Base-by-base conservation (phyloP, 441 rosid genomes). In the Flueggea neowawraea region DNA sequence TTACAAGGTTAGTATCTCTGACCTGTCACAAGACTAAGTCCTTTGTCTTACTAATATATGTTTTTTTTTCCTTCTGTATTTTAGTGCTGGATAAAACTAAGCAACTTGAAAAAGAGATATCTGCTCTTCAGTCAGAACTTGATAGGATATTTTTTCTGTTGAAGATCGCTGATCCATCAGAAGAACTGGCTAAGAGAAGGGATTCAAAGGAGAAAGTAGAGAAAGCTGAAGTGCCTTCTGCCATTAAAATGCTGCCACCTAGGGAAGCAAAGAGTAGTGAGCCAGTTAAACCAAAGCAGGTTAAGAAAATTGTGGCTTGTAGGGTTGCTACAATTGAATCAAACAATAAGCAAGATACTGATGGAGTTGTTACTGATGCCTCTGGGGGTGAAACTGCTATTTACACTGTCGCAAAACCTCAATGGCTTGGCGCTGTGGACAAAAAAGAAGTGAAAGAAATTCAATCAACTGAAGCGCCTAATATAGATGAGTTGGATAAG, bases 341-440 rank as follows among this genome's bases (percentile, higher is more conserved):
- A 39, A 61, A 57, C 50, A 60, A 55, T 58, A 67, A 73, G 59
- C 67, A 76, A 12, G 85, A 80, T 77, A 76, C 55, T 67, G 81
- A 73, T 52, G 62, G 78, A 73, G 64, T 58, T 54, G 57, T 44
- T n/a, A 49, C 16, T 49, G 85, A 80, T 63, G 64, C 73, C 53
- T 66, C 72, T 10, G 80, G 77, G 69, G 82, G 61, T 68, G 69
- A 77, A 66, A 64, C 77, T 45, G 22, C 75, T 66, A 83, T 69
- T n/a, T 91, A 81, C 67, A 80, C 83, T 65, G 74, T 69, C 62
- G 70, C 57, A 17, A 87, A 91, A 81, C 96, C 97, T 54, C 97
- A 88, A 62, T 95, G 99, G 99, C 98, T 91, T 33, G 98, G 99
- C 63, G 95, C 98, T 43, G 80, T 85, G 39, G 80, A 82, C 69